Conservation (phyloP, 2,329 filamentous ascomycete genomes). For the Myriangium duriaei region DNA sequence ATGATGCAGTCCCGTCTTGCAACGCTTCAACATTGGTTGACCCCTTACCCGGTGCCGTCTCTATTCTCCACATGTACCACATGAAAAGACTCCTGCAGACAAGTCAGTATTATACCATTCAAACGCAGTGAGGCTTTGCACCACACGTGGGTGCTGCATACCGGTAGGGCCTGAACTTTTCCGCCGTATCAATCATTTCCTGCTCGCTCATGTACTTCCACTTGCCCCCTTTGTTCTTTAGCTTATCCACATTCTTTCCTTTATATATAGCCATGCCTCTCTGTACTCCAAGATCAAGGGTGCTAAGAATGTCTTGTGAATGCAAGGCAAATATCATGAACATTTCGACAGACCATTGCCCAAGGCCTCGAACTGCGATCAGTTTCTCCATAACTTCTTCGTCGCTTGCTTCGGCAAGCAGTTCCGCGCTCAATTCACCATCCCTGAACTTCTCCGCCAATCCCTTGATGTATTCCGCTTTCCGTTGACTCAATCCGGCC, state of each 20-base stretch:
- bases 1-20: conserved; percentile 11
- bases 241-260: conserved; percentile 69
- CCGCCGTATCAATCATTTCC: conserved; percentile 77
- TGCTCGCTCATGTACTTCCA: conserved; percentile 97
- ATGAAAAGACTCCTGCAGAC: conserved; percentile 66
- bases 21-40: conserved; percentile 45
- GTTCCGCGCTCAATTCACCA: conserved; percentile 61
- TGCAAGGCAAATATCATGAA: conserved; percentile 95
- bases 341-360: conserved; percentile 92
- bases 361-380: conserved; percentile 75
- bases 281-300: conserved; percentile 86
- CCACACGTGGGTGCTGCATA: conserved; percentile 26
- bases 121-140: neutral
- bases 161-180: conserved; percentile 71
- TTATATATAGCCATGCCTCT: conserved; percentile 82
- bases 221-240: conserved; percentile 71
- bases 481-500: conserved; percentile 82
- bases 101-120: conserved; percentile 11
- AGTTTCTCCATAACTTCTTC: conserved; percentile 75
- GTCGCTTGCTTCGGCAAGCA: conserved; percentile 68
- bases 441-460: conserved; percentile 67
- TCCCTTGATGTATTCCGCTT: conserved; percentile 87
- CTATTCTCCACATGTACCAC: conserved; percentile 96
- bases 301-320: conserved; percentile 83
- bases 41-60: conserved; percentile 42